phyloP scores from a whole-genome alignment of 2,329 filamentous ascomycete genomes.

The Lojkania enalia region DNA sequence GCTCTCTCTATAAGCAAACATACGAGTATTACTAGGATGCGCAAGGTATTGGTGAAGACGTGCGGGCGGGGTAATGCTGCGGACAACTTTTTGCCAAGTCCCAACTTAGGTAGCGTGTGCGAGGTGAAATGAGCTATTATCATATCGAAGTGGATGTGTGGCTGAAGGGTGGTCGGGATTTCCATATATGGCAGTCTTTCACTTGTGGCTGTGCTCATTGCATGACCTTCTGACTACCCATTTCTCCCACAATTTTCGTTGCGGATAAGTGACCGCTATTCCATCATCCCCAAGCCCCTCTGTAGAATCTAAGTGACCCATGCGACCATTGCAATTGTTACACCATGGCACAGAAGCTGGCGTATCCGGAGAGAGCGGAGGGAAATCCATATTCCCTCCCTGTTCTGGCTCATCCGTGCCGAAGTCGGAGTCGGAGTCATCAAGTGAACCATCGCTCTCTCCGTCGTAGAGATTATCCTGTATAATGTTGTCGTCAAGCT shows the following conservation, averaged over 20 bases:
- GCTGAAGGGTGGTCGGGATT: background rate
- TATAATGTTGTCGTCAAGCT: slow-evolving; percentile 27
- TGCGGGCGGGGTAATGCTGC: slow-evolving; percentile 6
- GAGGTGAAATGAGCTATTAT: no score
- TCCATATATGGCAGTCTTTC: slow-evolving; percentile 10
- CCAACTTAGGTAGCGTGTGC: background rate
- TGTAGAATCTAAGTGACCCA: slow-evolving; percentile 43
- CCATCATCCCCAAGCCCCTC: slow-evolving; percentile 56
- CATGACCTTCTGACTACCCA: slow-evolving; percentile 56
- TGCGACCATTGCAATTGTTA: slow-evolving; percentile 47
- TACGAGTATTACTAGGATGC: background rate
- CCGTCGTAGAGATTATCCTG: slow-evolving; percentile 21
- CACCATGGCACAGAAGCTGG: slow-evolving; percentile 53
- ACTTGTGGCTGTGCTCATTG: slow-evolving; percentile 46
- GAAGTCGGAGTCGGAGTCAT: slow-evolving; percentile 37
- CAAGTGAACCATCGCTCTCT: slow-evolving; percentile 37
- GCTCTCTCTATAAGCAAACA: background rate
- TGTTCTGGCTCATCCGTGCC: slow-evolving; percentile 44
- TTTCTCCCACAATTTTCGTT: slow-evolving; percentile 60
- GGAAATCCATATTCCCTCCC: slow-evolving; percentile 51
- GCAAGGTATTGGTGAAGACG: background rate
- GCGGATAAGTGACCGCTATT: slow-evolving; percentile 49
- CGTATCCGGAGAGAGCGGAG: slow-evolving; percentile 49
- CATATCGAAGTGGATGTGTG: slow-evolving; percentile 1
- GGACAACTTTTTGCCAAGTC: background rate